These are phyloP conservation scores for Exidia glandulosa DNA, from an alignment of 768 basidiomycete genomes.

Conservation along the genomic window DNA sequence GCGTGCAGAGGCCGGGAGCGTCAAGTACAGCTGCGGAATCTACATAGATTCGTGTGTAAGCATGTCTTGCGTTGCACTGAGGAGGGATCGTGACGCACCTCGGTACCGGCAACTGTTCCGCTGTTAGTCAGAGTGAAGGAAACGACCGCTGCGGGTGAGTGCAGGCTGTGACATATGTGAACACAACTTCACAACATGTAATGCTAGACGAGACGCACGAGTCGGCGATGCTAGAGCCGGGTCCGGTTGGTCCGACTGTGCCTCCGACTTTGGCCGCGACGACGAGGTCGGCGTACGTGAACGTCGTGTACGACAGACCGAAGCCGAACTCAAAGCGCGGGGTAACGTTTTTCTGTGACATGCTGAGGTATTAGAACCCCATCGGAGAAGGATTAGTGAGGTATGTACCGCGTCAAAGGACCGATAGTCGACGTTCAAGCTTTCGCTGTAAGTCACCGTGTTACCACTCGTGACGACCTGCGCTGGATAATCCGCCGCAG, in stretches of 20 bases:
- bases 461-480: slow-evolving; percentile 25
- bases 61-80: neutral
- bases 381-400: neutral
- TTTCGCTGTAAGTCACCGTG: slow-evolving; percentile 1
- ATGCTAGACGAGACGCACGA: slow-evolving; percentile 23
- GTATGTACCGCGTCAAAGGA: slow-evolving; percentile 35
- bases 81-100: slow-evolving; percentile 11
- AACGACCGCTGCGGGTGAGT: slow-evolving; percentile 40
- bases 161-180: slow-evolving; percentile 28
- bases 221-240: slow-evolving; percentile 41
- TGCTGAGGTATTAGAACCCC: slow-evolving; percentile 1
- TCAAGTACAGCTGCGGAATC: slow-evolving; percentile 47
- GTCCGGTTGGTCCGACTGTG: slow-evolving; percentile 25
- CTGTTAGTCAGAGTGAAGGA: slow-evolving; percentile 43
- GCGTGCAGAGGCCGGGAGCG: slow-evolving; percentile 35
- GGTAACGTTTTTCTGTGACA: slow-evolving; percentile 20
- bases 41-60: slow-evolving; percentile 11
- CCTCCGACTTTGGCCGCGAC: slow-evolving; percentile 21
- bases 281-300: slow-evolving; percentile 36
- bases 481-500: slow-evolving; percentile 23
- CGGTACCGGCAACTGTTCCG: slow-evolving; percentile 41
- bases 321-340: slow-evolving; percentile 42
- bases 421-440: slow-evolving; percentile 45
- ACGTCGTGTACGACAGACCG: slow-evolving; percentile 47
- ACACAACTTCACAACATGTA: neutral